Conservation (phyloP, 768 basidiomycete genomes). For the Rhodocollybia butyracea region DNA sequence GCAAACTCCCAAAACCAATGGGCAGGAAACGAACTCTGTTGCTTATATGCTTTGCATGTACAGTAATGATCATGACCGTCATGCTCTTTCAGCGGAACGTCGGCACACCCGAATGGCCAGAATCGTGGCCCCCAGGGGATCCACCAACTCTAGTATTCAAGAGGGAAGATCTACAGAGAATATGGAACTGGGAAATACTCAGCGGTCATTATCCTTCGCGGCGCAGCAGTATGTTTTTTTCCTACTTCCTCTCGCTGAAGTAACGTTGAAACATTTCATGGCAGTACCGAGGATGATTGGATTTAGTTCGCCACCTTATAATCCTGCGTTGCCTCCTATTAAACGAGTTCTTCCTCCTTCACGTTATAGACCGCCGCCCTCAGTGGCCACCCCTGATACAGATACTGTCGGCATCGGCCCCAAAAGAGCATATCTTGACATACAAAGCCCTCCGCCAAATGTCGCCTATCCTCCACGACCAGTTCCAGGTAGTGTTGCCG, state of each 20-base stretch:
- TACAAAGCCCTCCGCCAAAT: conserved; percentile 53
- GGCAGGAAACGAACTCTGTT: conserved; percentile 34
- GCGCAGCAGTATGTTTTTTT: conserved; percentile 39
- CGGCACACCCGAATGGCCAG: conserved; percentile 30
- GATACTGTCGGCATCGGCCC: conserved; percentile 69
- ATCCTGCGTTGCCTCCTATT: conserved; percentile 63
- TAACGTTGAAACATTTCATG: not conserved
- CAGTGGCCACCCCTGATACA: conserved; percentile 35
- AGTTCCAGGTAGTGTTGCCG: conserved; percentile 75
- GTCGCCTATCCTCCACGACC: conserved; percentile 86
- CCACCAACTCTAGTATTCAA: conserved; percentile 45
- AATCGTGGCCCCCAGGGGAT: conserved; percentile 24
- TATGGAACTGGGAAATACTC: conserved; percentile 72
- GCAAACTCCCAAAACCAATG: conserved; percentile 27
- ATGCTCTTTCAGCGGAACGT: conserved; percentile 28
- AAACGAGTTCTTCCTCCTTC: conserved; percentile 43
- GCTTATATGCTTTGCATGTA: conserved; percentile 30
- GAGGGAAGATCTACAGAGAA: conserved; percentile 53
- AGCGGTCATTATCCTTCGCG: conserved; percentile 67
- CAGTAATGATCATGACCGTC: conserved; percentile 31
- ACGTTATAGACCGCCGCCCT: conserved; percentile 42
- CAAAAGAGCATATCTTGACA: conserved; percentile 71
- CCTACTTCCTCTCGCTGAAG: not conserved
- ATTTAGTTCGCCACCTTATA: conserved; percentile 49
- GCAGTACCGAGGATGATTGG: conserved; percentile 66